phyloP scores from a whole-genome alignment of 306 rosid species.

The Lathyrus oleraceus region DNA sequence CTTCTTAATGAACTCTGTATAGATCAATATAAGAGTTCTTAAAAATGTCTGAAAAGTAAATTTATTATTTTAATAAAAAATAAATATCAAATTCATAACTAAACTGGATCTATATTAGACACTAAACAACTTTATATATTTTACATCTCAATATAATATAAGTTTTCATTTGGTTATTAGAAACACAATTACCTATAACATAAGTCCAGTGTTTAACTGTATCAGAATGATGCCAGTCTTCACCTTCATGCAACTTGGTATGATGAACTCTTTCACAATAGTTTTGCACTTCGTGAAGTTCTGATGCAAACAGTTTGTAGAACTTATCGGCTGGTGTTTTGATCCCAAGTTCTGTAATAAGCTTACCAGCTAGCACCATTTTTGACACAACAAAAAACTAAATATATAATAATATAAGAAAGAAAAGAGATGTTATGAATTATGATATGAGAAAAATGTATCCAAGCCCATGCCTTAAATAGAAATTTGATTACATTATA shows the following conservation, averaged over 20 bases:
- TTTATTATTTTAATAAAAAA: no score
- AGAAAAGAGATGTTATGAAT: background rate
- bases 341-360: background rate
- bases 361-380: background rate
- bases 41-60: no score
- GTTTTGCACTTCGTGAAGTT: background rate
- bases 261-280: background rate
- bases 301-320: background rate
- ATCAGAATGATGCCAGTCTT: background rate
- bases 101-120: no score
- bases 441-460: background rate
- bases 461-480: background rate
- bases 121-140: no score
- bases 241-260: background rate
- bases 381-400: background rate
- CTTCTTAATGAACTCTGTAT: no score
- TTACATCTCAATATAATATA: no score
- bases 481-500: background rate
- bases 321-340: background rate
- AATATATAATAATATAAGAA: background rate
- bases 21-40: no score
- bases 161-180: background rate
- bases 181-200: background rate
- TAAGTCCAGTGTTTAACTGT: background rate
- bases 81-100: no score